Evolutionary conservation across 805 yeast genomes (phyloP).

Genomic region (Yarrowia porcina): DNA sequence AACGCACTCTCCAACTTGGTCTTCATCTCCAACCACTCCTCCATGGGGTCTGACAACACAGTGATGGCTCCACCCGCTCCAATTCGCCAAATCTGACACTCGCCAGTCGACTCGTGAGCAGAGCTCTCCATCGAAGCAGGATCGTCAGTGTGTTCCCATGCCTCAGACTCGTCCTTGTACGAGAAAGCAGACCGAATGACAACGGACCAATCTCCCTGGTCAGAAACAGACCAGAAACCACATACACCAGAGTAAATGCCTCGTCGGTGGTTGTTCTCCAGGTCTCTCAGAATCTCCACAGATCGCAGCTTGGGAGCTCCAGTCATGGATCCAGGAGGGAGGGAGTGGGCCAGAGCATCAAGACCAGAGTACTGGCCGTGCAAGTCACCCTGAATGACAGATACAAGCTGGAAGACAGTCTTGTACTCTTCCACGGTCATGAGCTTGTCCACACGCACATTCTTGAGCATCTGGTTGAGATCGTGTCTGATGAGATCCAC

Average conservation of each 20-base stretch:
- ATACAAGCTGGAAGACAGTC: constrained; percentile 87
- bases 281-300: constrained; percentile 67
- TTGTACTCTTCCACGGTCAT: constrained; percentile 92
- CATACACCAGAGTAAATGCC: constrained; percentile 93
- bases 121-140: constrained; percentile 13
- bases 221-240: constrained; percentile 90
- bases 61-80: constrained; percentile 99
- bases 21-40: constrained; percentile 90
- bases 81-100: constrained; percentile 58
- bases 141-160: constrained; percentile 36
- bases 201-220: constrained; percentile 94
- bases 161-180: constrained; percentile 49
- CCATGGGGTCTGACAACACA: constrained; percentile 73
- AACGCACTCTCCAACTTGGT: constrained; percentile 76
- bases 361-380: constrained; percentile 55
- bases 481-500: constrained; percentile 95
- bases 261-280: constrained; percentile 54
- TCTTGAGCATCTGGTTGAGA: constrained; percentile 59
- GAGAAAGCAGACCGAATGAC: constrained; percentile 79
- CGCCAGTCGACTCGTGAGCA: constrained; percentile 1
- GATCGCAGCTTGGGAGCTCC: constrained; percentile 97
- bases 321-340: constrained; percentile 99
- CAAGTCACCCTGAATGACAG: constrained; percentile 73
- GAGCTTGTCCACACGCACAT: constrained; percentile 69
- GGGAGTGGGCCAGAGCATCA: constrained; percentile 69